Percentiles rank a stretch among this genome's conserved stretches.
Conservation (phyloP, 768 basidiomycete species). For the Kwoniella heveanensis region DNA sequence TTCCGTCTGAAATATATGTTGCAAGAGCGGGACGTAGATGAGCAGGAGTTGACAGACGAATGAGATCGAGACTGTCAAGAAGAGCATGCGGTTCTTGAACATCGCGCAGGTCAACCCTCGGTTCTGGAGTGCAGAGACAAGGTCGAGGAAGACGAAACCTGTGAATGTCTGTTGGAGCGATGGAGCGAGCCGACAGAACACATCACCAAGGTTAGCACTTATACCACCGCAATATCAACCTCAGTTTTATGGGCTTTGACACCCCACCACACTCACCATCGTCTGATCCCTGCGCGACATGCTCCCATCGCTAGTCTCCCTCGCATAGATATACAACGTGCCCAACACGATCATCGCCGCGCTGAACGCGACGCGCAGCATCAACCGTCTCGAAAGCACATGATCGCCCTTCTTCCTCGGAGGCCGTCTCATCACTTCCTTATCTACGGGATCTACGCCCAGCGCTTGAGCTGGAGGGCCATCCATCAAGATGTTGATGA, state of each 20-base stretch:
- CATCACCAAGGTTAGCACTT: too few relatives aligned
- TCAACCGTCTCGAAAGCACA: slow-evolving; percentile 73
- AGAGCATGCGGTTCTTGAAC: slow-evolving; percentile 76
- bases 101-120: slow-evolving; percentile 85
- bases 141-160: slow-evolving; percentile 93
- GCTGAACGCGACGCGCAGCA: slow-evolving; percentile 84
- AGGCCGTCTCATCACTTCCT: slow-evolving; percentile 85
- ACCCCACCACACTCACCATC: slow-evolving; percentile 78
- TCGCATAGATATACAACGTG: slow-evolving; percentile 81
- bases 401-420: slow-evolving; percentile 91
- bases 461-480: slow-evolving; percentile 96
- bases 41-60: slow-evolving; percentile 79
- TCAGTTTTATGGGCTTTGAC: too few relatives aligned
- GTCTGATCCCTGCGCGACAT: slow-evolving; percentile 90
- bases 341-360: slow-evolving; percentile 88
- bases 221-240: too few relatives aligned
- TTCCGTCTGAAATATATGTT: slow-evolving; percentile 90
- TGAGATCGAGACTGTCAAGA: slow-evolving; percentile 83
- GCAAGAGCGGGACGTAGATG: slow-evolving; percentile 88
- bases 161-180: slow-evolving; percentile 99
- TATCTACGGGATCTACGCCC: slow-evolving; percentile 94
- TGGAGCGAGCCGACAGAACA: too few relatives aligned
- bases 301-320: slow-evolving; percentile 77
- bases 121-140: slow-evolving; percentile 91
- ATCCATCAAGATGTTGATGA: slow-evolving; percentile 99